Percentiles rank a stretch among this genome's conserved stretches.
Evolutionary conservation across 2,329 filamentous ascomycete genomes (phyloP).

Genomic region (Neopestalotiopsis rosae): DNA sequence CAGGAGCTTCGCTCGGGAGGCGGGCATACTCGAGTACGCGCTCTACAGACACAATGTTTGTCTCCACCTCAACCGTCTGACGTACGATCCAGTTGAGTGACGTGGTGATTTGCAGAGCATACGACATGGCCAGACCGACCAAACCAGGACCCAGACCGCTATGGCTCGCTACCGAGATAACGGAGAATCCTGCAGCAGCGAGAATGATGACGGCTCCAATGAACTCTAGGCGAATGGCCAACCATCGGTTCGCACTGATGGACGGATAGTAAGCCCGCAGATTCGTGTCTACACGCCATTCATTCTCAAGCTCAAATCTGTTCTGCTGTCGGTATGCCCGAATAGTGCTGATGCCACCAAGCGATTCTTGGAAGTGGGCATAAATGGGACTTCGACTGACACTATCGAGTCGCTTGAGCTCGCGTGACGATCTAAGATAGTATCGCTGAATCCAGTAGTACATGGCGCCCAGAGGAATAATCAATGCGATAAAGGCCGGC

Average conservation of each 20-base stretch:
- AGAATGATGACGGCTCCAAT: conserved; percentile 95
- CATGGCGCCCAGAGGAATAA: conserved; percentile 78
- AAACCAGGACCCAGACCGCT: conserved; percentile 70
- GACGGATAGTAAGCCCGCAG: conserved; percentile 94
- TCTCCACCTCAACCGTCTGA: conserved; percentile 99
- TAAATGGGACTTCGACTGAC: conserved; percentile 96
- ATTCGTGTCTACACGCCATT: conserved; percentile 97
- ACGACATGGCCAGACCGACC: conserved; percentile 95
- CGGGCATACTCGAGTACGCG: conserved; percentile 94
- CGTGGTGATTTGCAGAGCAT: conserved; percentile 94
- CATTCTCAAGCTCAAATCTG: conserved; percentile 90
- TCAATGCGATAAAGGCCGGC: conserved; percentile 79
- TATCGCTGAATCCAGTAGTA: conserved; percentile 97
- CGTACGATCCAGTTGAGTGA: conserved; percentile 99
- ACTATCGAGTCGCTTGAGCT: conserved; percentile 94
- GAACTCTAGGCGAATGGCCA: conserved; percentile 93
- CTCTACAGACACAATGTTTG: conserved; percentile 99
- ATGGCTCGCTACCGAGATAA: conserved; percentile 77
- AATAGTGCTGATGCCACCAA: conserved; percentile 93
- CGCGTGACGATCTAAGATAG: conserved; percentile 93
- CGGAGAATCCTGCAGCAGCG: conserved; percentile 79
- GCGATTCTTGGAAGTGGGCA: conserved; percentile 96
- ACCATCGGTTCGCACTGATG: conserved; percentile 92
- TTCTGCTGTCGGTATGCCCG: conserved; percentile 90
- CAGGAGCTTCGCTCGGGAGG: conserved; percentile 90